A percentile compares a stretch with the other conserved stretches of the same genome.
Conservation (phyloP, 2,329 filamentous ascomycete genomes). For the Pleurostoma richardsiae region DNA sequence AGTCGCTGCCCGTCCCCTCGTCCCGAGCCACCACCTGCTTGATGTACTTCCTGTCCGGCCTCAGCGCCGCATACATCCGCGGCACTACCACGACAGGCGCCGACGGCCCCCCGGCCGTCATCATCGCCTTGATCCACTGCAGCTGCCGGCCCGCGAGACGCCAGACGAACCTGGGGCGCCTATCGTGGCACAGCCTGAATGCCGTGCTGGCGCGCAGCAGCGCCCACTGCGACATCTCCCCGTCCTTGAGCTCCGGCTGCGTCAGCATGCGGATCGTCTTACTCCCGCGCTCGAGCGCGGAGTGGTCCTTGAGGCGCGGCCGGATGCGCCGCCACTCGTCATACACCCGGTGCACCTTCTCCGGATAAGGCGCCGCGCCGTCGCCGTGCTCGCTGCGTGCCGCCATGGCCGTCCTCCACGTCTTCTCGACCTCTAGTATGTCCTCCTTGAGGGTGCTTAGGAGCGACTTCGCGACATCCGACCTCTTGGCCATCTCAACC, state of each 20-base stretch:
- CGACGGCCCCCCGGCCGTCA: slow-evolving; percentile 1
- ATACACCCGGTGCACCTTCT: slow-evolving; percentile 28
- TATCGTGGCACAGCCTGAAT: slow-evolving; percentile 32
- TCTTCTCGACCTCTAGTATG: slow-evolving; percentile 18
- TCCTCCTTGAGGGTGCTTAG: slow-evolving; percentile 25
- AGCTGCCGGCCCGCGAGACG: slow-evolving; percentile 43
- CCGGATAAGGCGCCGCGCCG: slow-evolving; percentile 4
- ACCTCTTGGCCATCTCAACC: slow-evolving; percentile 19
- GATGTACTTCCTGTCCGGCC: slow-evolving; percentile 25
- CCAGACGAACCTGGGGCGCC: slow-evolving; percentile 33
- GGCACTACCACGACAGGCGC: slow-evolving; percentile 26
- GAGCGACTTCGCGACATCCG: slow-evolving; percentile 21
- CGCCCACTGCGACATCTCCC: slow-evolving; percentile 34
- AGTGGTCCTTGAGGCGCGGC: slow-evolving; percentile 20
- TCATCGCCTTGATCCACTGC: slow-evolving; percentile 37
- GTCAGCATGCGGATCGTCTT: slow-evolving; percentile 23
- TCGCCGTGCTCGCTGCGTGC: slow-evolving; percentile 10
- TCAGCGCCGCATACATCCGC: slow-evolving; percentile 26
- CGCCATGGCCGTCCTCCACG: slow-evolving; percentile 25
- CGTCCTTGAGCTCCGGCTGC: slow-evolving; percentile 14
- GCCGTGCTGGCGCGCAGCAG: slow-evolving; percentile 44
- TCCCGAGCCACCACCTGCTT: slow-evolving; percentile 11
- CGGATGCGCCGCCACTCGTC: slow-evolving; percentile 35
- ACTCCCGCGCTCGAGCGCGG: slow-evolving; percentile 8
- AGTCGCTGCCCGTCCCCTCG: slow-evolving; percentile 5